Conservation (phyloP, 1,284 basidiomycete genomes). For the Melampsora americana region DNA sequence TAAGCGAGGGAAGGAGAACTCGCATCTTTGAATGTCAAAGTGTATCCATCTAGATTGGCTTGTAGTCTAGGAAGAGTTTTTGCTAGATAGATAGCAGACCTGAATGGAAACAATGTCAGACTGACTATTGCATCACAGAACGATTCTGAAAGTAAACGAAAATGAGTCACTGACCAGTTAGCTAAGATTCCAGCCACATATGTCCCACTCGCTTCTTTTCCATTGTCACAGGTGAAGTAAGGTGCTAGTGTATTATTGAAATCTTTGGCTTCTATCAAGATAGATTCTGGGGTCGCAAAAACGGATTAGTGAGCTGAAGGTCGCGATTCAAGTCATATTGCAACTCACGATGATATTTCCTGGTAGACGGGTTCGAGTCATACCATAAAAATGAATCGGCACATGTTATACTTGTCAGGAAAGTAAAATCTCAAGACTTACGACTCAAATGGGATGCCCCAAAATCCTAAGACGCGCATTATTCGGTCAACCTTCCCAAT, state of each 20-base stretch:
- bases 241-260: slow-evolving; percentile 43
- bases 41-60: slow-evolving; percentile 63
- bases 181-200: slow-evolving; percentile 12
- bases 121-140: not conserved
- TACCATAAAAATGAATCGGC: not conserved
- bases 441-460: slow-evolving; percentile 40
- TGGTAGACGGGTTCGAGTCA: not conserved
- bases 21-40: slow-evolving; percentile 68
- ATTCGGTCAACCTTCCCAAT: not conserved
- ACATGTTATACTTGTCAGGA: too few relatives aligned
- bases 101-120: not conserved
- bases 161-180: slow-evolving; percentile 31
- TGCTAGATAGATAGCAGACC: slow-evolving; percentile 62
- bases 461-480: slow-evolving; percentile 26
- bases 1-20: slow-evolving; percentile 50
- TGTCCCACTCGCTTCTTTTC: slow-evolving; percentile 14
- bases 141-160: not conserved
- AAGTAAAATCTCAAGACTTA: slow-evolving; percentile 14
- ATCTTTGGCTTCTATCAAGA: slow-evolving; percentile 34
- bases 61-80: slow-evolving; percentile 66
- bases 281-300: slow-evolving; percentile 27
- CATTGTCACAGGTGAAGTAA: slow-evolving; percentile 37
- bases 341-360: slow-evolving; percentile 41
- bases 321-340: not conserved
- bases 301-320: not conserved